Evolutionary conservation across 2,329 filamentous ascomycete genomes (phyloP).

Genomic region (Fusarium torulosum): DNA sequence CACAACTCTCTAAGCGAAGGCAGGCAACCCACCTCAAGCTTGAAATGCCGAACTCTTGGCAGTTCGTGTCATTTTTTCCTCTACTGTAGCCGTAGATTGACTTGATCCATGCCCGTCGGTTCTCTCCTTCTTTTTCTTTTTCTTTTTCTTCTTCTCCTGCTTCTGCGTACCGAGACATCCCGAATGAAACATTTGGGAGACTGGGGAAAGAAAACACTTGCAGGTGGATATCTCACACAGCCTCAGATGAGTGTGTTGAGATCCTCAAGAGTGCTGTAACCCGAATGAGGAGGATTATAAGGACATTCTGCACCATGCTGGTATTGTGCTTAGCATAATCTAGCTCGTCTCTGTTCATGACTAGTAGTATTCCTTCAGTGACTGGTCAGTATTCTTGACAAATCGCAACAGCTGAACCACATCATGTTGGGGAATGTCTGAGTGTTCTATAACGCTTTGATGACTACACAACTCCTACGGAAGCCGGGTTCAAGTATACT

Average conservation of each 20-base stretch:
- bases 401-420: not conserved
- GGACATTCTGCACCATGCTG: not conserved
- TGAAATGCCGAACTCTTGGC: conserved; percentile 29
- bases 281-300: conserved; percentile 1
- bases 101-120: not conserved
- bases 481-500: not conserved
- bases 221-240: not conserved
- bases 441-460: not conserved
- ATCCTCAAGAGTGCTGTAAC: not conserved
- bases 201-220: conserved; percentile 2
- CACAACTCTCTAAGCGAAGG: conserved; percentile 37
- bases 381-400: not conserved
- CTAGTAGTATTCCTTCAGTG: not conserved
- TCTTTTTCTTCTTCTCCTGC: not conserved
- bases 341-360: not conserved
- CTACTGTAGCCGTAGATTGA: not conserved
- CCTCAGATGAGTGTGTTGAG: not conserved
- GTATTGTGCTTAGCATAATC: not conserved
- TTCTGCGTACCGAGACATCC: conserved; percentile 12
- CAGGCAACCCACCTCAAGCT: conserved; percentile 14
- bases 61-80: conserved; percentile 1
- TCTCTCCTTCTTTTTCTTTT: not conserved
- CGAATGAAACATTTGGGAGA: conserved; percentile 9
- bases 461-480: not conserved
- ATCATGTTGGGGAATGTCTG: not conserved